Base-by-base conservation (phyloP, 148 eudicot species). In the Cornus controversa region DNA sequence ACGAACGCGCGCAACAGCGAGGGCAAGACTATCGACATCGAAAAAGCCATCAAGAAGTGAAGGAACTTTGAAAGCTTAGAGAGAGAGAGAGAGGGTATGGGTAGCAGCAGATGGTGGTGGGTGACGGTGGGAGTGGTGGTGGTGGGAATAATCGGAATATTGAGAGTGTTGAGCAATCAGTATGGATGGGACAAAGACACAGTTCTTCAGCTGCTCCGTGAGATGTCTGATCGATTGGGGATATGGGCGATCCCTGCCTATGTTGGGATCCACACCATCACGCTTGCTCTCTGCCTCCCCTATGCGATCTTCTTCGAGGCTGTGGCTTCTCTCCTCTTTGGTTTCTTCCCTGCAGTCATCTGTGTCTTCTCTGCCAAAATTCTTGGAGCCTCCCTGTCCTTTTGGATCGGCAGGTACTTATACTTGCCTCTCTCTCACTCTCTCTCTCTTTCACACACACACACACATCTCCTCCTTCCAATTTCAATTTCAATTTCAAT, bases 271-370 rank as follows among this genome's bases (percentile, higher is more conserved):
- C 98, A 93, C 81, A 90, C 96, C 22, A 20, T 93, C 8, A 86
- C 94, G 1, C 82, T 93, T 9, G 87, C 96, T 9, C 81, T 91
- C 4, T 93, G 98, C 73, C 83, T 93, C 47, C 98, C 98, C 25
- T 89, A 77, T 67, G 96, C 98, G 10, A 89, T 93, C 22, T 91
- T 93, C 82, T 91, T 93, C 67, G 98, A 93, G 73, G 96, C 93
- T 24, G 98, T 89, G 1, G 98, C 98, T 20, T 91, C 98, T 75
- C 81, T 93, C 23, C 82, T 93, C 24, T 93, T 93, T 75, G 96
- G 98, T 6, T 93, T 93, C 80, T 34, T 91, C 34, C 89, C 93
- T 36, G 98, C 90, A 14, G 83, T 93, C 58, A 72, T 89, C 16
- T 90, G 92, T 76, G 96, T 93, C 76, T 90, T 91, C 71, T 86